A percentile compares a stretch with the other conserved stretches of the same genome.
Conservation (phyloP, 768 basidiomycete species). For the Naganishia randhawae region DNA sequence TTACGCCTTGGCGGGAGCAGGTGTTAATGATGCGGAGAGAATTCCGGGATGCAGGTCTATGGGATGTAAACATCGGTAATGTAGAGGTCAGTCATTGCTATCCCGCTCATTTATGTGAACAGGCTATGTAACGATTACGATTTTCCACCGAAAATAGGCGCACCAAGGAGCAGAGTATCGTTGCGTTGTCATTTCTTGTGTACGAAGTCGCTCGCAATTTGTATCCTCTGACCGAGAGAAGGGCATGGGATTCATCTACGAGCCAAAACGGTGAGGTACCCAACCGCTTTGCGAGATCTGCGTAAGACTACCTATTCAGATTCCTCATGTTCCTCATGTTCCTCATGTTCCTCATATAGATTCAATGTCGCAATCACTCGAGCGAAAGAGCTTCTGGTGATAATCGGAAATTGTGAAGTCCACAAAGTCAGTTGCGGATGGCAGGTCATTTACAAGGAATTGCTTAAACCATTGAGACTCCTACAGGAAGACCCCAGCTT, state of each 20-base stretch:
- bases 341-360: slow-evolving; percentile 27
- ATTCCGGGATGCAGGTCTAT: slow-evolving; percentile 36
- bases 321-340: too few species aligned
- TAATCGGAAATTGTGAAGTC: slow-evolving; percentile 48
- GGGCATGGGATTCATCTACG: slow-evolving; percentile 49
- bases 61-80: slow-evolving; percentile 50
- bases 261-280: slow-evolving; percentile 45
- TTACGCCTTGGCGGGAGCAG: slow-evolving; percentile 51
- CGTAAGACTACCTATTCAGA: not conserved
- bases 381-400: slow-evolving; percentile 50
- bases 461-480: not conserved
- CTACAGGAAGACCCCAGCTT: slow-evolving; percentile 46
- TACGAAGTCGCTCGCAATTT: slow-evolving; percentile 41
- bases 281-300: not conserved
- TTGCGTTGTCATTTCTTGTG: slow-evolving; percentile 38
- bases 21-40: slow-evolving; percentile 48
- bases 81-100: slow-evolving; percentile 37
- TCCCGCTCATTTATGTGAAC: not conserved
- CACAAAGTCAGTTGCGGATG: slow-evolving; percentile 33
- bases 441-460: not conserved
- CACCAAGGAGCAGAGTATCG: slow-evolving; percentile 51
- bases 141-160: slow-evolving; percentile 30
- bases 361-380: slow-evolving; percentile 53
- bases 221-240: slow-evolving; percentile 40
- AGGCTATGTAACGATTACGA: not conserved